A percentile compares a stretch with the other conserved stretches of the same genome.
phyloP scores from a whole-genome alignment of 495 filamentous ascomycete species.

The Antarctomyces pellizariae region DNA sequence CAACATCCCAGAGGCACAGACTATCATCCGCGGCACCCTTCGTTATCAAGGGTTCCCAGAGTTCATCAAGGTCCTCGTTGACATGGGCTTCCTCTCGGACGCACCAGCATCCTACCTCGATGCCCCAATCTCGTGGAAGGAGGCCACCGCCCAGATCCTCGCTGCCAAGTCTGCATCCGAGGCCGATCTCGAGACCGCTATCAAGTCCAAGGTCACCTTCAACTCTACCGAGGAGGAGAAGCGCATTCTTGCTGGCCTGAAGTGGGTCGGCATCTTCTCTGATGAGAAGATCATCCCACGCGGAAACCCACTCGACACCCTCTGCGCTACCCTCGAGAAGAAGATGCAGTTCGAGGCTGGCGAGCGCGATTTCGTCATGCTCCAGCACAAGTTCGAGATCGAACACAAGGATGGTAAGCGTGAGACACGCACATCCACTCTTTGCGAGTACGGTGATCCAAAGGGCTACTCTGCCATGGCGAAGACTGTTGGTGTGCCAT shows the following conservation, averaged over 20 bases:
- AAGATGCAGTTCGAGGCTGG: conserved; percentile 75
- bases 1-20: conserved; percentile 67
- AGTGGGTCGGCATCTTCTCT: conserved; percentile 78
- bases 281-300: conserved; percentile 45
- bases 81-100: conserved; percentile 62
- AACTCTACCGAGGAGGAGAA: conserved; percentile 43
- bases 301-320: conserved; percentile 66
- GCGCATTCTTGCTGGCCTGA: conserved; percentile 51
- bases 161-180: conserved; percentile 35
- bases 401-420: conserved; percentile 46
- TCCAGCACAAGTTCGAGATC: conserved; percentile 87
- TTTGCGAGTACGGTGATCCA: conserved; percentile 69
- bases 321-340: conserved; percentile 73
- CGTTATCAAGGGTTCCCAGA: conserved; percentile 74
- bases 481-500: conserved; percentile 50
- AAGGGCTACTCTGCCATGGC: conserved; percentile 79
- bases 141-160: conserved; percentile 52
- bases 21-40: conserved; percentile 50
- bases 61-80: conserved; percentile 66
- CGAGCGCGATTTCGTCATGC: conserved; percentile 70
- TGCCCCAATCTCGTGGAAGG: conserved; percentile 47
- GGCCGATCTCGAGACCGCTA: conserved; percentile 43
- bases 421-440: conserved; percentile 58
- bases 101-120: conserved; percentile 35
- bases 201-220: conserved; percentile 56